Evolutionary conservation across 495 filamentous ascomycete genomes (phyloP).

Genomic region (Letharia lupina): DNA sequence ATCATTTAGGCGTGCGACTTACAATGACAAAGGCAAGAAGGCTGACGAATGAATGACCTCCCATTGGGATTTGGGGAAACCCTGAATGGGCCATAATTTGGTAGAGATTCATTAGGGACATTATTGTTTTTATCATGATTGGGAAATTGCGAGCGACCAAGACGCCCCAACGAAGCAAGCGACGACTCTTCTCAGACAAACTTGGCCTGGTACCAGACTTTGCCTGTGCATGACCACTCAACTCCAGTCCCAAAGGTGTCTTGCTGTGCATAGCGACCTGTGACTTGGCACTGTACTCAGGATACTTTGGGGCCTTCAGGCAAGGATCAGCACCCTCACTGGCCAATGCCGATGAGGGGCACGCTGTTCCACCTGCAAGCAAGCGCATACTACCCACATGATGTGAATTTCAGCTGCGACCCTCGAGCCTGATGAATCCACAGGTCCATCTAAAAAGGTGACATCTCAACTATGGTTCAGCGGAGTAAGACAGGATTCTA

Average conservation of each 20-base stretch:
- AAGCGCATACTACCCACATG: conserved; percentile 15
- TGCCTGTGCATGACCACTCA: not conserved
- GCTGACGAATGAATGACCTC: conserved; percentile 5
- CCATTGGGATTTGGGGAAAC: not conserved
- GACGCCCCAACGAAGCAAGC: conserved; percentile 11
- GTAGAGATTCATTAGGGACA: not conserved
- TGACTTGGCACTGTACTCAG: not conserved
- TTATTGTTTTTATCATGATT: conserved; percentile 1
- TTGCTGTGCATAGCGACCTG: conserved; percentile 7
- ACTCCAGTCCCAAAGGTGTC: not conserved
- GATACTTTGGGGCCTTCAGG: not conserved
- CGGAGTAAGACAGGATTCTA: not conserved
- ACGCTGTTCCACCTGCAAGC: conserved; percentile 15
- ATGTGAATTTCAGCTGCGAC: conserved; percentile 1
- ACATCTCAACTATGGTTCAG: not conserved
- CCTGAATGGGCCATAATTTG: conserved; percentile 1
- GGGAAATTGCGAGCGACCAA: conserved; percentile 21
- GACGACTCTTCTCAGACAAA: conserved; percentile 4
- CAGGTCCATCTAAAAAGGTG: not conserved
- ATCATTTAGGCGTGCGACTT: conserved; percentile 4
- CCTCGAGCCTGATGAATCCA: not conserved
- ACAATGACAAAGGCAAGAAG: conserved; percentile 7
- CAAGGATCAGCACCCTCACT: conserved; percentile 7
- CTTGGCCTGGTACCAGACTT: not conserved
- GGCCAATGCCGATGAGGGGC: conserved; percentile 7